These are phyloP conservation scores for Canna indica DNA, from an alignment of 176 grass and related monocot species.

Conservation along the genomic window DNA sequence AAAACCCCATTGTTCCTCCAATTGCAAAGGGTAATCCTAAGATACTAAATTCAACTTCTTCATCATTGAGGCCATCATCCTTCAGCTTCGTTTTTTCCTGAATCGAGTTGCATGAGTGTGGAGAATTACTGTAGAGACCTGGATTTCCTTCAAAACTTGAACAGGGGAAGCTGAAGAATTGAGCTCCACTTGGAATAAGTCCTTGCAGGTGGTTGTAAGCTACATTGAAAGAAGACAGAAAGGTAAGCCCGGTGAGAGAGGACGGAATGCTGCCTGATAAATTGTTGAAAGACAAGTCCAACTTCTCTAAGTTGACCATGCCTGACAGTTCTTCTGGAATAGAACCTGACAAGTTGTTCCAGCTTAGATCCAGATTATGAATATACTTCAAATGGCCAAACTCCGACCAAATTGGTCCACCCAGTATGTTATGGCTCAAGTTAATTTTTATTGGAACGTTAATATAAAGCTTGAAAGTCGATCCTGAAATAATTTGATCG, in stretches of 20 bases:
- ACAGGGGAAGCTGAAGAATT: neutral
- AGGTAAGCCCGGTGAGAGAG: neutral
- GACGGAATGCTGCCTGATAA: conserved; percentile 2
- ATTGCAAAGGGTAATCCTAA: neutral
- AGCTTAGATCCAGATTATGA: neutral
- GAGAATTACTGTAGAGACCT: neutral
- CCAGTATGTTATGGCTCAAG: neutral
- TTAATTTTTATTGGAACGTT: neutral
- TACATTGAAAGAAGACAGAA: neutral
- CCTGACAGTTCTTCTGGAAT: neutral
- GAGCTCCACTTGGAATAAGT: neutral
- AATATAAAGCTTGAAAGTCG: neutral
- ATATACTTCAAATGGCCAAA: neutral
- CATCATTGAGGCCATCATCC: neutral
- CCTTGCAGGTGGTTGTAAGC: neutral
- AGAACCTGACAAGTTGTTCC: neutral
- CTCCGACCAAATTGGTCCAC: neutral
- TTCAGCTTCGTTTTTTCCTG: neutral
- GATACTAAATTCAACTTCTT: neutral
- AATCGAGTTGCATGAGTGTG: neutral
- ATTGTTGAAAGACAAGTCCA: conserved; percentile 5
- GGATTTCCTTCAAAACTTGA: conserved; percentile 6
- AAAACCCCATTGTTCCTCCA: neutral
- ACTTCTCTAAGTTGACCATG: neutral
- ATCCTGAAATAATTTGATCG: no score